Evolutionary conservation across 139 green algal genomes (phyloP).

Genomic region (Chlorella vulgaris): DNA sequence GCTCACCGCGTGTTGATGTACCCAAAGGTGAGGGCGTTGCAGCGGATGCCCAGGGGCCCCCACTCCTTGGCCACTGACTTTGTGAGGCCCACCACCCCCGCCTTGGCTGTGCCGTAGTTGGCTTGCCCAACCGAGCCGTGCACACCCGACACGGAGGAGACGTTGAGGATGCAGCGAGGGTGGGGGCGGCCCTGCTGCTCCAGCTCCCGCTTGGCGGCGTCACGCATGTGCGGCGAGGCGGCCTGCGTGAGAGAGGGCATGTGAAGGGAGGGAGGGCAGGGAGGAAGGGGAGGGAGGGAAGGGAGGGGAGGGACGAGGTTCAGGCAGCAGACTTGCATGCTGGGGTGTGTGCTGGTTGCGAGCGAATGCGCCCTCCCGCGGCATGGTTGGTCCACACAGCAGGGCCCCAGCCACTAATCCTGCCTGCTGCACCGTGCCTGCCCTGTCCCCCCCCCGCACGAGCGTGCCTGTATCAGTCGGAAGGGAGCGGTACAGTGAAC

Average conservation of each 20-base stretch:
- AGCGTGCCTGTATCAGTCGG: conserved; percentile 70
- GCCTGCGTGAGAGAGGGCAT: conserved; percentile 54
- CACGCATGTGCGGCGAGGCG: conserved; percentile 70
- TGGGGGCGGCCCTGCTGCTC: conserved; percentile 46
- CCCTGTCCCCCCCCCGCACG: too few species aligned
- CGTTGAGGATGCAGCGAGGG: conserved; percentile 82
- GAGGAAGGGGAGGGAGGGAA: not conserved
- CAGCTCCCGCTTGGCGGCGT: conserved; percentile 72
- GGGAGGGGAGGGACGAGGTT: not conserved
- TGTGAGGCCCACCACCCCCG: conserved; percentile 78
- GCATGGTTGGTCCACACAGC: too few species aligned
- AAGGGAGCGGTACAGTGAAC: conserved; percentile 89
- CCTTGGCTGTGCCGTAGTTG: conserved; percentile 76
- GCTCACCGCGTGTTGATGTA: conserved; percentile 28
- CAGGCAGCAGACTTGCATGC: too few species aligned
- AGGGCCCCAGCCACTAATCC: too few species aligned
- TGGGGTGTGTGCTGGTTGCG: too few species aligned
- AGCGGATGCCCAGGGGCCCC: conserved; percentile 81
- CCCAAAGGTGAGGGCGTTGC: conserved; percentile 67
- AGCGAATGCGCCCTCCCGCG: too few species aligned
- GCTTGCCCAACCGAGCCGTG: conserved; percentile 60
- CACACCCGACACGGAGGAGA: conserved; percentile 70
- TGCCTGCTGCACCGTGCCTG: too few species aligned
- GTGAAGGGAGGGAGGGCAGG: not conserved
- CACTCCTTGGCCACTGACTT: conserved; percentile 84